Conservation (phyloP, 495 filamentous ascomycete species). For the Mytilinidion resinicola region DNA sequence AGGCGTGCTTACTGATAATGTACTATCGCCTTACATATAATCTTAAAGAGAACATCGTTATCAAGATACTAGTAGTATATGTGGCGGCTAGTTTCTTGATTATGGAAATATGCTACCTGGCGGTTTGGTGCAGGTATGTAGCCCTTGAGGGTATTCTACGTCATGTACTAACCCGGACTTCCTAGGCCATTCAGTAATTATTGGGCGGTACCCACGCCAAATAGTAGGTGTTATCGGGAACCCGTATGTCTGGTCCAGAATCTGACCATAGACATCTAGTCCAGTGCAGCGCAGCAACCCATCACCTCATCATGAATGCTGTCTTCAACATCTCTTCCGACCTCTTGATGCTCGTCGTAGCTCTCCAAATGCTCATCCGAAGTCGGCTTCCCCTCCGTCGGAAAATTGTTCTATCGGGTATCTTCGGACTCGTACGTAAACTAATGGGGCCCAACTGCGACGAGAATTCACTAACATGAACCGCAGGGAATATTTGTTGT, state of each 20-base stretch:
- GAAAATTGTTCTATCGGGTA: conserved; percentile 46
- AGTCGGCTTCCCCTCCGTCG: conserved; percentile 43
- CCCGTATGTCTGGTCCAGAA: neutral
- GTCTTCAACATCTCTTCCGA: conserved; percentile 63
- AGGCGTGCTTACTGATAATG: conserved; percentile 46
- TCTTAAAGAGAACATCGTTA: conserved; percentile 40
- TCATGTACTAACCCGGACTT: neutral
- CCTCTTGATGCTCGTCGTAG: conserved; percentile 52
- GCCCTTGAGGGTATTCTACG: neutral
- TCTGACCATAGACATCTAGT: conserved; percentile 32
- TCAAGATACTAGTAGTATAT: conserved; percentile 49
- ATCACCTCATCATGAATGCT: conserved; percentile 57
- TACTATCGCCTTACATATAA: conserved; percentile 48
- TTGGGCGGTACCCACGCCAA: conserved; percentile 39
- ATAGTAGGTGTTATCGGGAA: neutral
- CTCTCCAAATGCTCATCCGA: conserved; percentile 50
- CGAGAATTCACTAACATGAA: no score
- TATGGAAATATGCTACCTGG: conserved; percentile 55
- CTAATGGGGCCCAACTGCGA: no score
- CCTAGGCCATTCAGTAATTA: conserved; percentile 50
- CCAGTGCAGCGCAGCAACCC: conserved; percentile 35
- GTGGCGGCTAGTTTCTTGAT: conserved; percentile 48
- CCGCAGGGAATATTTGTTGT: conserved; percentile 50
- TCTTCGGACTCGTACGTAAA: conserved; percentile 36
- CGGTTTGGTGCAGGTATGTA: conserved; percentile 46